phyloP scores from a whole-genome alignment of 2,329 filamentous ascomycete species.

The Cladophialophora bantiana region DNA sequence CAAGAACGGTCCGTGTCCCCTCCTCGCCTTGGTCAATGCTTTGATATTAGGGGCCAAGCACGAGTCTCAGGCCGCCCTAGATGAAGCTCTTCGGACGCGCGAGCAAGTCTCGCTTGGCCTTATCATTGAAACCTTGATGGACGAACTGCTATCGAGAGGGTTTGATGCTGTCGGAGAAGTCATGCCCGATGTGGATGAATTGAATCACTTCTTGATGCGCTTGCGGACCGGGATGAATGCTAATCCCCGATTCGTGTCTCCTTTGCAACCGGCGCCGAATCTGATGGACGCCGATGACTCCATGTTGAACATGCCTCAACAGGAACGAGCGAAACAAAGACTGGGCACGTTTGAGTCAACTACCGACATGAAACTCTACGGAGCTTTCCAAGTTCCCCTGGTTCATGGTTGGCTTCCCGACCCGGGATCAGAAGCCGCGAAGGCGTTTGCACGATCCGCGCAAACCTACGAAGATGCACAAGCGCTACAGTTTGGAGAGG shows the following conservation, averaged over 20 bases:
- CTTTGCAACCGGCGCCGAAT: constrained; percentile 55
- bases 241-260: constrained; percentile 83
- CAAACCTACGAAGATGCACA: constrained; percentile 91
- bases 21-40: constrained; percentile 92
- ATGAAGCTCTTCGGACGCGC: constrained; percentile 76
- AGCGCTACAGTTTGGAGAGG: constrained; percentile 84
- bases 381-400: constrained; percentile 84
- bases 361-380: constrained; percentile 86
- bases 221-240: constrained; percentile 98
- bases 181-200: constrained; percentile 83
- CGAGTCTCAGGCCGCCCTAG: constrained; percentile 70
- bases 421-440: constrained; percentile 68
- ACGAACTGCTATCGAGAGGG: constrained; percentile 84
- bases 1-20: constrained; percentile 89
- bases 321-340: constrained; percentile 38
- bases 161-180: constrained; percentile 62
- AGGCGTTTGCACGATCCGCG: constrained; percentile 73
- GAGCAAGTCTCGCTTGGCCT: constrained; percentile 89
- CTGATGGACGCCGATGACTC: constrained; percentile 44
- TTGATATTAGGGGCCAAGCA: constrained; percentile 81
- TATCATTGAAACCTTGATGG: constrained; percentile 86
- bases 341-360: constrained; percentile 87
- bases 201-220: constrained; percentile 86
- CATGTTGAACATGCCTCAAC: constrained; percentile 31
- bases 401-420: constrained; percentile 90